Base-by-base conservation (phyloP, 139 green algal genomes). In the Micractinium conductrix region DNA sequence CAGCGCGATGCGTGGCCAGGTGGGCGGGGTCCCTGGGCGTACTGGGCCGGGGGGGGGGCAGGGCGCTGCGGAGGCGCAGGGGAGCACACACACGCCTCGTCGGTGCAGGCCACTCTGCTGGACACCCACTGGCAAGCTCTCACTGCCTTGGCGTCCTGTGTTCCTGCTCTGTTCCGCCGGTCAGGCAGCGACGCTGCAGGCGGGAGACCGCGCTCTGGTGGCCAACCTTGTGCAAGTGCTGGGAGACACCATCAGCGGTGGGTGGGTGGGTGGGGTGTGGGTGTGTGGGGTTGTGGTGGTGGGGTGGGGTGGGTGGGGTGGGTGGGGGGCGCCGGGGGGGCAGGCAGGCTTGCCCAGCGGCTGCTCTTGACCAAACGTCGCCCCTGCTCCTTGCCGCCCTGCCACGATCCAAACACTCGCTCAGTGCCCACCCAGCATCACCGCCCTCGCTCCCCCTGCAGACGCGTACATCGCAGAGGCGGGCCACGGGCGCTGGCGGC, bases 161-260 rank as follows among this genome's bases (percentile, higher is more conserved):
- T 42, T 10, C 26, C 63, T 42, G 28, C 35, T 6, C 35, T 53
- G 40, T 35, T 19, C 55, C 55, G 12, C 38, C 33, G 33, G 26
- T 33, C 79, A 84, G 79, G 53, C 65, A 9, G 45, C 48, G 22
- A 33, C n/a, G 45, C 67, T 84, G 65, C 65, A 68, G 35, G 65
- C 40, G 19, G 30, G 70, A 2, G 78, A 87, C 83, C 67, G 48
- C 33, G 65, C 42, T 14, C 75, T 87, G 74, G 55, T 87, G n/a
- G 60, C 40, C 0, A 48, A 43, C 19, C 63, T 87, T 40, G 84
- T 87, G 53, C 7, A 16, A 2, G 30, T 45, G 68, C 84, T 87
- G 40, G 69, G 84, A 12, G 81, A 81, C 9, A 50, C 81, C 33
- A 79, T 86, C n/a, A 50, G 58, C 17, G 76, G 74, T 53, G 50